phyloP scores from a whole-genome alignment of 164 flowering plant species.

The Annona squamosa region DNA sequence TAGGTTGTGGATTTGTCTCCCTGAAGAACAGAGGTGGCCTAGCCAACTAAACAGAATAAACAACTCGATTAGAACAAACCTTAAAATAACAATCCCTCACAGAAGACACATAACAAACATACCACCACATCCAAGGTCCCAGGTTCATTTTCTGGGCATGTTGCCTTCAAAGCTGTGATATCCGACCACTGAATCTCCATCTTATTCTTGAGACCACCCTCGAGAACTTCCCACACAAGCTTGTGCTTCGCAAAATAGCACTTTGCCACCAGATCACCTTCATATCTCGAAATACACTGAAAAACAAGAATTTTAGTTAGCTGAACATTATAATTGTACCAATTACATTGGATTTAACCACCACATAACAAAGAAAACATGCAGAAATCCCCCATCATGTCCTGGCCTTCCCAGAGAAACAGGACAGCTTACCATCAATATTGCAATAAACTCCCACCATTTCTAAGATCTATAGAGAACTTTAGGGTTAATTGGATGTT shows the following conservation, averaged over 20 bases:
- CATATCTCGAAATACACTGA: slow-evolving; percentile 73
- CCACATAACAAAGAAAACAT: not conserved
- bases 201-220: slow-evolving; percentile 81
- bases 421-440: too few species aligned
- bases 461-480: too few species aligned
- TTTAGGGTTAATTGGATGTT: too few species aligned
- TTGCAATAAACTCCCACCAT: too few species aligned
- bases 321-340: too few species aligned
- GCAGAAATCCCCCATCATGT: too few species aligned
- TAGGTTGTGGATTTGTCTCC: slow-evolving; percentile 88
- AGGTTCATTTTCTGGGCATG: slow-evolving; percentile 52
- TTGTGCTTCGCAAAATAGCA: slow-evolving; percentile 88
- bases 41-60: slow-evolving; percentile 42
- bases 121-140: slow-evolving; percentile 75
- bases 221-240: slow-evolving; percentile 92
- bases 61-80: not conserved
- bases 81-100: not conserved
- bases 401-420: too few species aligned
- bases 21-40: slow-evolving; percentile 78
- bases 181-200: slow-evolving; percentile 94
- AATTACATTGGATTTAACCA: too few species aligned
- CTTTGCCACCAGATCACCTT: slow-evolving; percentile 86
- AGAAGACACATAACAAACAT: slow-evolving; percentile 10
- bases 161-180: slow-evolving; percentile 67
- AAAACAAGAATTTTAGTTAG: not conserved